These are phyloP conservation scores for Ambrosia artemisiifolia DNA, from an alignment of 129 eudicot genomes.

Conservation along the genomic window DNA sequence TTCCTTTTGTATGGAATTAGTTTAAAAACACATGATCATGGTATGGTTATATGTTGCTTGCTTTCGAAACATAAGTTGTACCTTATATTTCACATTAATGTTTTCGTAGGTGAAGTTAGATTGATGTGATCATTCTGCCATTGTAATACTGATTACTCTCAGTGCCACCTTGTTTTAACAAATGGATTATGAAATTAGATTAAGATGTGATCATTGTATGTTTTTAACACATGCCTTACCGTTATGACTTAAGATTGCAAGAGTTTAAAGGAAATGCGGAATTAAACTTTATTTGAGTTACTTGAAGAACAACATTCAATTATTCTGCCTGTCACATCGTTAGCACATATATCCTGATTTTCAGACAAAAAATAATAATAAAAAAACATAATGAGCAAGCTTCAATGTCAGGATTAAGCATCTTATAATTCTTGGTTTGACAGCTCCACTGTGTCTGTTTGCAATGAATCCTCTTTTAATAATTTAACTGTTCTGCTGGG, in stretches of 20 bases:
- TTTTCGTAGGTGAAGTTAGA: neutral
- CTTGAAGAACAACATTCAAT: constrained; percentile 2
- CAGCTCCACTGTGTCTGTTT: constrained; percentile 1
- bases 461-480: constrained; percentile 1
- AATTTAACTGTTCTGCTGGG: constrained; percentile 5
- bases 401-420: neutral
- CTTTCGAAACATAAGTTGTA: neutral
- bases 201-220: neutral
- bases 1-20: neutral
- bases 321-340: constrained; percentile 9
- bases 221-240: neutral
- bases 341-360: neutral
- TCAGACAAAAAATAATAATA: neutral
- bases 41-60: neutral
- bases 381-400: neutral
- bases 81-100: neutral
- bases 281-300: neutral
- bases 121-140: neutral
- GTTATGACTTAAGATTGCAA: neutral
- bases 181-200: neutral
- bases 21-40: neutral
- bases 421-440: neutral
- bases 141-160: neutral
- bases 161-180: neutral
- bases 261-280: neutral